A percentile compares a stretch with the other conserved stretches of the same genome.
Conservation (phyloP, 2,329 filamentous ascomycete species). For the Aspergillus japonicus region DNA sequence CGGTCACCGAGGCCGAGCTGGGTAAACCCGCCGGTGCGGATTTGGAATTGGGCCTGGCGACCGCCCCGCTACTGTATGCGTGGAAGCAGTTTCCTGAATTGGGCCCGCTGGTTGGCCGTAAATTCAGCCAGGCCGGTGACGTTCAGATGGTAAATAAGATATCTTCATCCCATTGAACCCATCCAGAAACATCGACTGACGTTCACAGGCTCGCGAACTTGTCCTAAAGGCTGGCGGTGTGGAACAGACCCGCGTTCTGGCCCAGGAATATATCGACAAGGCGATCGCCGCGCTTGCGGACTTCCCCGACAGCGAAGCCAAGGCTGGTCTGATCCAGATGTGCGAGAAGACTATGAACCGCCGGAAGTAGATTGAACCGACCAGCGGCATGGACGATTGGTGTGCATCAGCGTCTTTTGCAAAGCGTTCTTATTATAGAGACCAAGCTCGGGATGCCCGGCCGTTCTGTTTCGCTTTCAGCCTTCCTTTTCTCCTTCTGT, state of each 20-base stretch:
- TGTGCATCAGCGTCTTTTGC: not conserved
- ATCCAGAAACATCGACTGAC: not conserved
- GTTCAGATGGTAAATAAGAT: slow-evolving; percentile 68
- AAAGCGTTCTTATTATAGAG: not conserved
- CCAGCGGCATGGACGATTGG: slow-evolving; percentile 3
- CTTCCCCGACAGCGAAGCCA: slow-evolving; percentile 94
- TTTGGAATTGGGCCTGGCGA: slow-evolving; percentile 87
- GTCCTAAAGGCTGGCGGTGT: slow-evolving; percentile 83
- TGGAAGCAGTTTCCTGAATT: slow-evolving; percentile 88
- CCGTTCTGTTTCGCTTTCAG: not conserved
- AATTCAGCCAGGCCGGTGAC: slow-evolving; percentile 81
- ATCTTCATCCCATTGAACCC: not conserved
- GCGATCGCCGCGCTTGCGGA: slow-evolving; percentile 78
- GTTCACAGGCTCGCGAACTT: slow-evolving; percentile 72
- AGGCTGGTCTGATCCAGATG: slow-evolving; percentile 88
- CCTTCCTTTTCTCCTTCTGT: not conserved
- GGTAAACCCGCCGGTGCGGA: slow-evolving; percentile 96
- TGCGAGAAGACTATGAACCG: slow-evolving; percentile 87
- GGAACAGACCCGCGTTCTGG: slow-evolving; percentile 85
- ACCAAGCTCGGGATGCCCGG: not conserved
- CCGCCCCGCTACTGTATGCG: slow-evolving; percentile 89
- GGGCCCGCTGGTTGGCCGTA: slow-evolving; percentile 84
- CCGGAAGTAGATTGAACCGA: slow-evolving; percentile 61
- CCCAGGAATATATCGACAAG: slow-evolving; percentile 85
- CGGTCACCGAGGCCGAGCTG: slow-evolving; percentile 75